Base-by-base conservation (phyloP, 2,329 filamentous ascomycete genomes). In the Fonsecaea nubica region DNA sequence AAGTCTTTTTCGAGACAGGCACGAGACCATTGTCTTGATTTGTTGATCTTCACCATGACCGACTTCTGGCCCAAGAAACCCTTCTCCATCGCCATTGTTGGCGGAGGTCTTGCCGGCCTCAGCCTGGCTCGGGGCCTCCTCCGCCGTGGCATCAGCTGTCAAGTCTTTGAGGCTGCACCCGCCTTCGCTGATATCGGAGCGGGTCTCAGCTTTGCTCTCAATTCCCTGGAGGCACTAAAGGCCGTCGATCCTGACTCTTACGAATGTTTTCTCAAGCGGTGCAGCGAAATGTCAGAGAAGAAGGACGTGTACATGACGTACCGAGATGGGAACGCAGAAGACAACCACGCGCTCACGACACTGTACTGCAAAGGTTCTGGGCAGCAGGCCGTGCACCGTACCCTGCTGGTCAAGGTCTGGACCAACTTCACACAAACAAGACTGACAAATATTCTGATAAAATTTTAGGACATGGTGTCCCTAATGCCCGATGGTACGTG, bases 31-130 rank as follows among this genome's bases (percentile, higher is more conserved):
- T 35, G 32, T 13, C 21, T 54, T 15, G 32, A 54, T 54, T 25
- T 5, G 6, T 35, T 15, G 4, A 32, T 13, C 15, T 38, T 35
- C 54, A 40, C 13, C 33, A 57, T 57, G 54, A 25, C 10, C 32
- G 15, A 35, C 18, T 57, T 57, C 54, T 57, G 54, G 54, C 54
- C 54, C 54, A 57, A 57, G 54, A 57, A 57, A 21, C 33, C 54
- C 10, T 70, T 74, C 58, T 63, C 68, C 21, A 70, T 81, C 50
- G 78, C 76, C 62, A 74, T 80, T 52, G 73, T 79, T 15, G 78
- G 78, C 38, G 78, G 77, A 21, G 79, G 78, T 62, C 77, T 80
- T 32, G 76, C 76, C 32, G 79, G 79, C 13, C 73, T 80, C 33
- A 75, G 74, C 61, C 69, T 74, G 18, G 74, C 77, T 12, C 74